Base-by-base conservation (phyloP, 163 green algal species). In the Scenedesmus sp. region DNA sequence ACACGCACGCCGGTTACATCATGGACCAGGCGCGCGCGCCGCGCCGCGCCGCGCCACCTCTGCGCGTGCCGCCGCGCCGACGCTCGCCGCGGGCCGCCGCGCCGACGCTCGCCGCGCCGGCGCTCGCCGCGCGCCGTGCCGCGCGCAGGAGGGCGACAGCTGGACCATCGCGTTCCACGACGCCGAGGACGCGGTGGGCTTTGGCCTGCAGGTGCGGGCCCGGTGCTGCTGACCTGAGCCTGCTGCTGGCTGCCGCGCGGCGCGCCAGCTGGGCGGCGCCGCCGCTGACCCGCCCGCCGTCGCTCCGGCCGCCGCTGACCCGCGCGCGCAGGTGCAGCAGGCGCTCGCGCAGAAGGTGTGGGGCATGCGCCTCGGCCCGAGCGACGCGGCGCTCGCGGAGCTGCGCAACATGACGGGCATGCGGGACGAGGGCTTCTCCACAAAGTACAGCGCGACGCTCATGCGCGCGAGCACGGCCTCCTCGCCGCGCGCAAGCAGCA, bases 171-270 rank as follows among this genome's bases (percentile, higher is more conserved):
- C 70, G 1, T 91, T 91, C 47, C 72, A 91, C 44, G 80, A 85
- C 22, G 47, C 86, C 9, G 63, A 87, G 26, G 86, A 91, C 51
- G 86, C 86, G 22, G 81, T 89, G 20, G 76, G 64, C 3, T 91
- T 91, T 66, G 84, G 77, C 57, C 60, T 90, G 64, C 85, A 89
- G 82, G 84, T 87, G 20, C 29, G 67, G 13, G 2, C n/a, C n/a
- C n/a, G n/a, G n/a, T n/a, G n/a, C n/a, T n/a, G 31, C 13, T 4
- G 31, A 17, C 7, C 29, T 31, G 36, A 42, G 13, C 22, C n/a
- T n/a, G 24, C 34, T 26, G n/a, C 54, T 36, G 18, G 24, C 24
- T 29, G 6, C 2, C 17, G 36, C 36, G n/a, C n/a, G n/a, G n/a
- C n/a, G n/a, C n/a, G n/a, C n/a, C n/a, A n/a, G n/a, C n/a, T n/a